phyloP scores from a whole-genome alignment of 164 flowering plant genomes.

The Chimonanthus salicifolius region DNA sequence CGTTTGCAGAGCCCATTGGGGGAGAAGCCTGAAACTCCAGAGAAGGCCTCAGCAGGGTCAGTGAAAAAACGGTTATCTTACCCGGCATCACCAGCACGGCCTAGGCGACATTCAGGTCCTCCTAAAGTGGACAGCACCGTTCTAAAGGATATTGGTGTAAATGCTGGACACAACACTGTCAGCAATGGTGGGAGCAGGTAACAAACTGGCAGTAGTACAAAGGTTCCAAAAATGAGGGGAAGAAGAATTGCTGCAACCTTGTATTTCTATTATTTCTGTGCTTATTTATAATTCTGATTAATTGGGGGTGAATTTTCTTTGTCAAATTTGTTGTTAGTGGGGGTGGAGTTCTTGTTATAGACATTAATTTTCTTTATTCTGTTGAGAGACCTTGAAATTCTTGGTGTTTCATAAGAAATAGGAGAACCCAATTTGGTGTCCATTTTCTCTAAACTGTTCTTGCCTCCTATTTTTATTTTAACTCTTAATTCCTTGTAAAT shows the following conservation, averaged over 20 bases:
- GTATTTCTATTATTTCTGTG: neutral
- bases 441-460: constrained; percentile 2
- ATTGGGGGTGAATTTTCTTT: constrained; percentile 1
- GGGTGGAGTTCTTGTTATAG: neutral
- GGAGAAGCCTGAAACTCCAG: constrained; percentile 39
- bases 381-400: neutral
- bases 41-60: constrained; percentile 26
- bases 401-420: constrained; percentile 4
- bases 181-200: constrained; percentile 30
- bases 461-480: neutral
- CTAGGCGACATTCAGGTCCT: constrained; percentile 59
- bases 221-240: neutral
- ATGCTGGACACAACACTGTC: constrained; percentile 9
- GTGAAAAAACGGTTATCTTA: constrained; percentile 63
- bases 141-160: constrained; percentile 18
- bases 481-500: neutral
- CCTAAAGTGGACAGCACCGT: constrained; percentile 43
- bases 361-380: neutral
- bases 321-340: neutral
- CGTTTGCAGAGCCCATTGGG: constrained; percentile 46
- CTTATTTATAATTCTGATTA: constrained; percentile 6
- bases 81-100: constrained; percentile 44
- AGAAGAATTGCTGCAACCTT: neutral
- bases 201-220: neutral
- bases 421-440: constrained; percentile 8